These are phyloP conservation scores for Rutstroemia sydowiana DNA, from an alignment of 2,329 filamentous ascomycete genomes.

Conservation along the genomic window DNA sequence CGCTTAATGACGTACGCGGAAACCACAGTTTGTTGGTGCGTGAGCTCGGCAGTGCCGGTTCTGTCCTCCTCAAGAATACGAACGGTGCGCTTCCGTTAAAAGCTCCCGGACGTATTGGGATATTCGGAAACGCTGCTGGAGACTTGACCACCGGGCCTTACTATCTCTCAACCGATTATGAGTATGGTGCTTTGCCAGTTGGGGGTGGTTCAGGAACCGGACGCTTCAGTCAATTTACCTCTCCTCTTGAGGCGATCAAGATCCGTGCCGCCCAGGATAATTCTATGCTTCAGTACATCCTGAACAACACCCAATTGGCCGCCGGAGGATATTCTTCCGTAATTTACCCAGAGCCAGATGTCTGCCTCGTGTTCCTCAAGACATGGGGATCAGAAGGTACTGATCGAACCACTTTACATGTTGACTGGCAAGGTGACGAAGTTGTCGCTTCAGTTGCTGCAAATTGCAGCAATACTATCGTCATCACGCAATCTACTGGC, in stretches of 20 bases:
- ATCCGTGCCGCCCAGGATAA: slow-evolving; percentile 38
- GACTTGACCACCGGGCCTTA: slow-evolving; percentile 40
- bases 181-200: slow-evolving; percentile 37
- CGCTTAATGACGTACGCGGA: slow-evolving; percentile 65
- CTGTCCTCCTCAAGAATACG: slow-evolving; percentile 56
- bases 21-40: slow-evolving; percentile 29
- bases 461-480: slow-evolving; percentile 49
- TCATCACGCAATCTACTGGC: slow-evolving; percentile 58
- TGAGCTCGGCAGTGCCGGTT: slow-evolving; percentile 47
- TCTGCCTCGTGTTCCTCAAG: slow-evolving; percentile 62
- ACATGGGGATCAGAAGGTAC: slow-evolving; percentile 65
- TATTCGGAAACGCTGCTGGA: slow-evolving; percentile 53
- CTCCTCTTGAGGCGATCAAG: slow-evolving; percentile 49
- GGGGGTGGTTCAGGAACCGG: slow-evolving; percentile 43
- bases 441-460: slow-evolving; percentile 39
- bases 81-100: slow-evolving; percentile 53
- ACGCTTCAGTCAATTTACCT: slow-evolving; percentile 36
- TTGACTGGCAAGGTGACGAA: slow-evolving; percentile 16
- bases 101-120: slow-evolving; percentile 37
- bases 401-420: slow-evolving; percentile 39
- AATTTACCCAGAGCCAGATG: slow-evolving; percentile 44
- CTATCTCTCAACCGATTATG: slow-evolving; percentile 24
- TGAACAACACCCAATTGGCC: slow-evolving; percentile 29
- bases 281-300: slow-evolving; percentile 44
- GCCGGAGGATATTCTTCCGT: slow-evolving; percentile 5